These are phyloP conservation scores for Backusella liffmaniae DNA, from an alignment of 192 early-diverging fungal species.

Conservation along the genomic window DNA sequence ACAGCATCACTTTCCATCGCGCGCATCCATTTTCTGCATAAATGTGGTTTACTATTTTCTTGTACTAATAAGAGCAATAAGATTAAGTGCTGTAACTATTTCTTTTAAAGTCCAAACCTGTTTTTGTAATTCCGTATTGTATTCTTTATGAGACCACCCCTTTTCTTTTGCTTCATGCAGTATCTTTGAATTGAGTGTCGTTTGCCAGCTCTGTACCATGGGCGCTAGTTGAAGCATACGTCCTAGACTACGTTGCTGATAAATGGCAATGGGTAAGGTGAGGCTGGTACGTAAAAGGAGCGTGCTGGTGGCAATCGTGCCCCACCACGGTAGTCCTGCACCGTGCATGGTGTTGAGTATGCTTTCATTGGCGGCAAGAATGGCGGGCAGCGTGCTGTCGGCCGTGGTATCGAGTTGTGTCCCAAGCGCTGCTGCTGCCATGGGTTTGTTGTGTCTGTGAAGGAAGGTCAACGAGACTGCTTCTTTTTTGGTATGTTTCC, in stretches of 20 bases:
- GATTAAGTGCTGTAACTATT: too few species aligned
- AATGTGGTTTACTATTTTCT: constrained; percentile 50
- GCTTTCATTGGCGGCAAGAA: constrained; percentile 43
- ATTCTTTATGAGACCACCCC: constrained; percentile 42
- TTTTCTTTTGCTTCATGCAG: constrained; percentile 36
- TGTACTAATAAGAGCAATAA: constrained; percentile 31
- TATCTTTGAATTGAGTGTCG: constrained; percentile 48
- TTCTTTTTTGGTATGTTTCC: background rate
- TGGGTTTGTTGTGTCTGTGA: background rate
- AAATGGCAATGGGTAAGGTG: constrained; percentile 58
- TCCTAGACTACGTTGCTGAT: constrained; percentile 52
- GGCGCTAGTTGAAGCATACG: constrained; percentile 48
- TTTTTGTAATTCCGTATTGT: constrained; percentile 43
- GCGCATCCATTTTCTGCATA: constrained; percentile 58
- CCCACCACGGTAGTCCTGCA: constrained; percentile 57
- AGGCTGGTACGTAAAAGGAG: constrained; percentile 47
- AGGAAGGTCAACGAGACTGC: background rate
- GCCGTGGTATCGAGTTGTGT: background rate
- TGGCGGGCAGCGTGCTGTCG: constrained; percentile 10
- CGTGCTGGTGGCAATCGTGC: constrained; percentile 47
- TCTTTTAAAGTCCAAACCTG: constrained; percentile 28
- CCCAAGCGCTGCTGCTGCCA: background rate
- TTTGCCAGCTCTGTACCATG: constrained; percentile 45
- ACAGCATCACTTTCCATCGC: constrained; percentile 57
- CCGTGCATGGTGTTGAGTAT: constrained; percentile 44